Percentiles rank a stretch among this genome's conserved stretches.
Conservation (phyloP, 2,329 filamentous ascomycete genomes). For the Gyromitra esculenta region DNA sequence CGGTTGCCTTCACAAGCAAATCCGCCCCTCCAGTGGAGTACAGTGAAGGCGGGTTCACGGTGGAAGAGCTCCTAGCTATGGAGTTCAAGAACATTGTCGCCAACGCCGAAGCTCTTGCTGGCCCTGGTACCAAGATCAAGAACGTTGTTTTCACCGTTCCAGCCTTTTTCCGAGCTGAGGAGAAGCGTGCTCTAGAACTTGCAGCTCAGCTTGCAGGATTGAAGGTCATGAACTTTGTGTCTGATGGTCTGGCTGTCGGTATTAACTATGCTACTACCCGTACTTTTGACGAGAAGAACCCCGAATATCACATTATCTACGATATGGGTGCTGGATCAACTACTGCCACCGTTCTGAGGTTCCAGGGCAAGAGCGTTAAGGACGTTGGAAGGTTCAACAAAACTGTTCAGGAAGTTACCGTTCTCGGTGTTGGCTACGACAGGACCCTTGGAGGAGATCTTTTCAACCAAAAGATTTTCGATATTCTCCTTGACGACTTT, state of each 20-base stretch:
- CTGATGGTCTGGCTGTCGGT: conserved; percentile 89
- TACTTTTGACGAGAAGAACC: conserved; percentile 76
- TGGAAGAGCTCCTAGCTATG: conserved; percentile 97
- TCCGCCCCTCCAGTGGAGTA: conserved; percentile 68
- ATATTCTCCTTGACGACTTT: conserved; percentile 87
- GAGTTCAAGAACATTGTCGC: conserved; percentile 88
- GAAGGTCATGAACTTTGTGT: conserved; percentile 83
- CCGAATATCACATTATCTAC: conserved; percentile 91
- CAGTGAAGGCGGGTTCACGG: conserved; percentile 72
- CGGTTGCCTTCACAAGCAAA: conserved; percentile 82
- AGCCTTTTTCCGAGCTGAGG: conserved; percentile 86
- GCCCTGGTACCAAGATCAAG: conserved; percentile 69
- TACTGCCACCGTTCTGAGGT: conserved; percentile 86
- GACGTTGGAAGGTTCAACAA: conserved; percentile 94
- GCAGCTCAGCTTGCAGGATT: conserved; percentile 89
- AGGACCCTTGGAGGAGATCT: conserved; percentile 87
- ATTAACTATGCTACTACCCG: conserved; percentile 93
- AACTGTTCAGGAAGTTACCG: conserved; percentile 93
- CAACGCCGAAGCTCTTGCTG: conserved; percentile 86
- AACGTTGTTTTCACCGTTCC: conserved; percentile 91
- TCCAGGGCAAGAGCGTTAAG: conserved; percentile 89
- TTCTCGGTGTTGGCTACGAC: conserved; percentile 88
- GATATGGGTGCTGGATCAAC: conserved; percentile 98
- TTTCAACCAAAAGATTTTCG: conserved; percentile 85
- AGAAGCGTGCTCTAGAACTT: conserved; percentile 84